phyloP scores from a whole-genome alignment of 2,329 filamentous ascomycete genomes.

The Cryoendolithus antarcticus region DNA sequence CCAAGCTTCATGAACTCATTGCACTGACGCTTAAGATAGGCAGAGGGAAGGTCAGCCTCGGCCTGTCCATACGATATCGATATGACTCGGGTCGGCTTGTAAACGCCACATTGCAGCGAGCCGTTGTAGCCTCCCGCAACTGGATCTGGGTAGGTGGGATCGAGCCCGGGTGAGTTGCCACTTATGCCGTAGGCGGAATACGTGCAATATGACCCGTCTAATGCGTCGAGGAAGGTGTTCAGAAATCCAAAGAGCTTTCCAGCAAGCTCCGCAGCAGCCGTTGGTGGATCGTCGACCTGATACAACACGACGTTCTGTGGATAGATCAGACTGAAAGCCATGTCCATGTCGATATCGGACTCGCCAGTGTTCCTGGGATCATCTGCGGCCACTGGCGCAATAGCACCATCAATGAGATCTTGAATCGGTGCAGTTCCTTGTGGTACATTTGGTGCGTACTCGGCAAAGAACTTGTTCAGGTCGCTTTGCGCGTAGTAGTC shows the following conservation, averaged over 20 bases:
- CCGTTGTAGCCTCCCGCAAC: slow-evolving; percentile 25
- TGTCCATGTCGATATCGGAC: slow-evolving; percentile 42
- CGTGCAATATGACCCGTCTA: slow-evolving; percentile 34
- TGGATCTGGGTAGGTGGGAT: slow-evolving; percentile 26
- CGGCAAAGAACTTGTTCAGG: slow-evolving; percentile 23
- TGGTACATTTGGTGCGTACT: slow-evolving; percentile 25
- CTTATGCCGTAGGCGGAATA: slow-evolving; percentile 37
- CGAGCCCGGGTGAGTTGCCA: slow-evolving; percentile 27
- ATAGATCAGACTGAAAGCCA: slow-evolving; percentile 40
- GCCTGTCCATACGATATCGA: slow-evolving; percentile 43
- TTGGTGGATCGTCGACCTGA: slow-evolving; percentile 29
- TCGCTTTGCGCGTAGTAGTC: slow-evolving; percentile 36
- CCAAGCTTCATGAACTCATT: slow-evolving; percentile 46
- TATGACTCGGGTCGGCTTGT: slow-evolving; percentile 39
- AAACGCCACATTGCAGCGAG: slow-evolving; percentile 33
- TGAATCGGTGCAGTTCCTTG: slow-evolving; percentile 27
- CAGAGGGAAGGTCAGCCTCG: slow-evolving; percentile 35
- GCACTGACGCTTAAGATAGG: slow-evolving; percentile 42
- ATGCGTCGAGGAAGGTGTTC: slow-evolving; percentile 30
- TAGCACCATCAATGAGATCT: slow-evolving; percentile 28
- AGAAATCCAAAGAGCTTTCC: slow-evolving; percentile 17
- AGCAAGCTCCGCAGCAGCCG: slow-evolving; percentile 19
- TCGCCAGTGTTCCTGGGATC: slow-evolving; percentile 33
- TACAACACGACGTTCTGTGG: slow-evolving; percentile 40
- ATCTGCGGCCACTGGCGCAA: slow-evolving; percentile 19